Evolutionary conservation across 768 basidiomycete species (phyloP).

Genomic region (Tricholoma saponaceum): DNA sequence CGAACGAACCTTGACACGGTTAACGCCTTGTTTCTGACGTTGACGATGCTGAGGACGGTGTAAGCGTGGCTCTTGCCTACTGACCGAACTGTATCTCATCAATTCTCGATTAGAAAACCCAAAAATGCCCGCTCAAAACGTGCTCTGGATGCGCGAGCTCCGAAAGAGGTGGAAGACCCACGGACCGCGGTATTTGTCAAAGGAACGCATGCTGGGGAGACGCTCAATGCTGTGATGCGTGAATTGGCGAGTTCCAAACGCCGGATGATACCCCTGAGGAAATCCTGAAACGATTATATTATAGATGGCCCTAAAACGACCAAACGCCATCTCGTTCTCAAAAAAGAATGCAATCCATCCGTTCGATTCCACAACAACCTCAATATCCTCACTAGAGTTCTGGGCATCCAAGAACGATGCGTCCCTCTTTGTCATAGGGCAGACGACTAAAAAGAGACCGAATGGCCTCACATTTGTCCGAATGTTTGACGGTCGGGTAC

Average conservation of each 20-base stretch:
- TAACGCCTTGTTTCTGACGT: neutral
- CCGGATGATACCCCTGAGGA: neutral
- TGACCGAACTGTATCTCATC: neutral
- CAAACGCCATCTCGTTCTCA: conserved; percentile 85
- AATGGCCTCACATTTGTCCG: conserved; percentile 81
- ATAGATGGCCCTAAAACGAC: conserved; percentile 93
- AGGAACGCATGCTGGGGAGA: conserved; percentile 82
- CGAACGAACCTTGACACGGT: no score
- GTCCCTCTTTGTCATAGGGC: conserved; percentile 83
- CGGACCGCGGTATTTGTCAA: conserved; percentile 88
- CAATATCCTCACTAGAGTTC: conserved; percentile 72
- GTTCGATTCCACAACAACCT: conserved; percentile 68
- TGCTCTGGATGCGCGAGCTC: conserved; percentile 77
- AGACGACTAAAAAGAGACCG: conserved; percentile 93
- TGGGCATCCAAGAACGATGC: conserved; percentile 96
- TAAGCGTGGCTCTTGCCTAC: neutral
- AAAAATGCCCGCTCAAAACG: conserved; percentile 96
- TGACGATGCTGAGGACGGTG: conserved; percentile 10
- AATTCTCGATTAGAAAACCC: conserved; percentile 54
- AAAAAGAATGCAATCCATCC: conserved; percentile 92
- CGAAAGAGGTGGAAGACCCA: conserved; percentile 86
- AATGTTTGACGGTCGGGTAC: conserved; percentile 78
- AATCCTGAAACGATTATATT: neutral
- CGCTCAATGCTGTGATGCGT: conserved; percentile 76
- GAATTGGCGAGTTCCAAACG: conserved; percentile 64